Evolutionary conservation across 2,329 filamentous ascomycete species (phyloP), one percentile per base, ranked within the genome.

Genomic region (Beauveria brongniartii): DNA sequence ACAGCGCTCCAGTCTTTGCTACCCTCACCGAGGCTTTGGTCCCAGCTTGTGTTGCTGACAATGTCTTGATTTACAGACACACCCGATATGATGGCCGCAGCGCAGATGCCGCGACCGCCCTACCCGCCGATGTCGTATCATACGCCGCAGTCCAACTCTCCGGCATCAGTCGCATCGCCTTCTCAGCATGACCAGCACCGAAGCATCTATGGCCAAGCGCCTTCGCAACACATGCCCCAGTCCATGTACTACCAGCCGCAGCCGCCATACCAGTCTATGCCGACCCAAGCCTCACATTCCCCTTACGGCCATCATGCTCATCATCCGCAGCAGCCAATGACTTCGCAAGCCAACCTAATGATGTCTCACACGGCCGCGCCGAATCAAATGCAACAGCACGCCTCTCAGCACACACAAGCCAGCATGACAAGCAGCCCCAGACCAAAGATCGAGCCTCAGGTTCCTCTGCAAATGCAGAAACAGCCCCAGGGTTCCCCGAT

Each of bases 91-190:
- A 88, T 84, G 82, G 88, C 87, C 76, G 80, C 83, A 69, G 78
- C 77, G 64, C 77, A 80, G 71, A 82, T 86, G 90, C 89, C 91
- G 75, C 85, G 88, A 74, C 85, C 87, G 68, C 83, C 87, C 52
- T 96, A 95, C 73, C 92, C 92, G 67, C 91, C 91, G 63, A 96
- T 96, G 72, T 82, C 81, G 37, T 97, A 97, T 73, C 91, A 97
- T 74, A 95, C 92, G 20, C 92, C 92, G 60, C 92, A 97, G 77
- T 96, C 92, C 61, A 96, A 93, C 75, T 96, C 93, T 60, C 93
- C 93, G 54, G 91, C 91, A 44, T 96, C 92, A 55, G 92, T 97
- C 68, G 90, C 92, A 65, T 97, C 93, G 40, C 88, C 91, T 24
- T 91, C 92, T 62, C 83, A 86, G 61, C 92, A 96, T 75, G 93